Percentiles rank a stretch among this genome's conserved stretches.
Conservation (phyloP, 257 asterid genomes). For the Fraxinus anomala region DNA sequence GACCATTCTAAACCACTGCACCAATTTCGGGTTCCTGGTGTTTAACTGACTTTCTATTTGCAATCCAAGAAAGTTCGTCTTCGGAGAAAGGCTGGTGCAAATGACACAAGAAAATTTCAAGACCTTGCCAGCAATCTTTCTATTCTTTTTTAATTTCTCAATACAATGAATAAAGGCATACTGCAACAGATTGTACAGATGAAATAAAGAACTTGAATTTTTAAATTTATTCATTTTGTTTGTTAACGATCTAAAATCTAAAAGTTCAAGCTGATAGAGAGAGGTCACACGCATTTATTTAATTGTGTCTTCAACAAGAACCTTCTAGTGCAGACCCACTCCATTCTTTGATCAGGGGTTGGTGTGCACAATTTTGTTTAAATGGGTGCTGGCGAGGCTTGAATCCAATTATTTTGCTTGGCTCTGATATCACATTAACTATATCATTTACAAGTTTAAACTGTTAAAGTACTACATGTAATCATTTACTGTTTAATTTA, state of each 20-base stretch:
- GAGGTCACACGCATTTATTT: background rate
- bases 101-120: conserved; percentile 34
- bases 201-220: background rate
- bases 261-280: background rate
- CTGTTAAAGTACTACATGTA: background rate
- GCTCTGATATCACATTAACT: background rate
- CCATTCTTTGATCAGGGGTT: background rate
- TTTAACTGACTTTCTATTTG: conserved; percentile 57
- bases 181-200: background rate
- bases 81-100: conserved; percentile 58
- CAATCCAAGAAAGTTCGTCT: conserved; percentile 46
- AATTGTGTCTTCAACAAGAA: background rate
- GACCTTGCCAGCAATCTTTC: conserved; percentile 11
- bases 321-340: background rate
- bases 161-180: conserved; percentile 12
- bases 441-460: background rate
- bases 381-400: no score
- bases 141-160: conserved; percentile 6
- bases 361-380: background rate
- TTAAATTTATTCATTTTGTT: background rate
- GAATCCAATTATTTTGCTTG: background rate
- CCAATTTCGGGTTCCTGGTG: conserved; percentile 50
- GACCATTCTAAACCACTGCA: conserved; percentile 65
- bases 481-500: background rate
- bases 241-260: background rate